A percentile compares a stretch with the other conserved stretches of the same genome.
These are phyloP conservation scores for Alternaria triticina DNA, from an alignment of 2,329 filamentous ascomycete species.

Conservation along the genomic window DNA sequence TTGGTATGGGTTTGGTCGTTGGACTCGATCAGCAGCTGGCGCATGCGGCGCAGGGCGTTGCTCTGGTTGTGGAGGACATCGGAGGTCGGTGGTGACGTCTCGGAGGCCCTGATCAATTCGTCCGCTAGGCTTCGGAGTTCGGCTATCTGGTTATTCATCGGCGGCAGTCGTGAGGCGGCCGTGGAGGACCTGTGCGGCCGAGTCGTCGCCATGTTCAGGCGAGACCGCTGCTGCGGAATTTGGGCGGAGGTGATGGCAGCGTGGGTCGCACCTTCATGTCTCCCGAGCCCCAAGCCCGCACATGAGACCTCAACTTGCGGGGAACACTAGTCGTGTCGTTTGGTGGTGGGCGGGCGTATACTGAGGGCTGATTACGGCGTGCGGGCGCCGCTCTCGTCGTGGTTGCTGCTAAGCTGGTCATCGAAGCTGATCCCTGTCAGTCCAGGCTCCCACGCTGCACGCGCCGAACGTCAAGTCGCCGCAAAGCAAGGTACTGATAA, in stretches of 20 bases:
- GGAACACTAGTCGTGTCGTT: neutral
- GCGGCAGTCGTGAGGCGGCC: constrained; percentile 51
- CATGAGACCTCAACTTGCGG: constrained; percentile 9
- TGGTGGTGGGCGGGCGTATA: constrained; percentile 1
- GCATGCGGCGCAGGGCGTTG: constrained; percentile 68
- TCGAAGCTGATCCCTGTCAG: constrained; percentile 15
- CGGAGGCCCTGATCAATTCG: constrained; percentile 42
- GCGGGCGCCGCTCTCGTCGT: constrained; percentile 4
- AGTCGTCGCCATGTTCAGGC: constrained; percentile 43
- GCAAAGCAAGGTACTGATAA: neutral
- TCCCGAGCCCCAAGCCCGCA: constrained; percentile 18
- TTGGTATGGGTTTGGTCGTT: constrained; percentile 62
- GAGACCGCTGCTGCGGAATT: constrained; percentile 34
- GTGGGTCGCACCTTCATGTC: constrained; percentile 37
- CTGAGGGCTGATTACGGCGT: constrained; percentile 1
- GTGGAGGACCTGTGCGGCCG: constrained; percentile 49
- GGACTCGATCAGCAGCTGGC: constrained; percentile 67
- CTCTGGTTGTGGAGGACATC: constrained; percentile 46
- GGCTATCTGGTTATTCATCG: constrained; percentile 61
- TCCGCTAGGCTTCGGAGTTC: constrained; percentile 48
- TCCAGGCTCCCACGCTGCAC: constrained; percentile 18
- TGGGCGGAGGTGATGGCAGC: constrained; percentile 27
- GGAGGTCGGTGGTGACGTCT: constrained; percentile 35
- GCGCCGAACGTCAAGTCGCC: constrained; percentile 12
- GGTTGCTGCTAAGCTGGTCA: constrained; percentile 18